These are phyloP conservation scores for Leptodontidium sp. DNA, from an alignment of 2,329 filamentous ascomycete species.

Conservation along the genomic window DNA sequence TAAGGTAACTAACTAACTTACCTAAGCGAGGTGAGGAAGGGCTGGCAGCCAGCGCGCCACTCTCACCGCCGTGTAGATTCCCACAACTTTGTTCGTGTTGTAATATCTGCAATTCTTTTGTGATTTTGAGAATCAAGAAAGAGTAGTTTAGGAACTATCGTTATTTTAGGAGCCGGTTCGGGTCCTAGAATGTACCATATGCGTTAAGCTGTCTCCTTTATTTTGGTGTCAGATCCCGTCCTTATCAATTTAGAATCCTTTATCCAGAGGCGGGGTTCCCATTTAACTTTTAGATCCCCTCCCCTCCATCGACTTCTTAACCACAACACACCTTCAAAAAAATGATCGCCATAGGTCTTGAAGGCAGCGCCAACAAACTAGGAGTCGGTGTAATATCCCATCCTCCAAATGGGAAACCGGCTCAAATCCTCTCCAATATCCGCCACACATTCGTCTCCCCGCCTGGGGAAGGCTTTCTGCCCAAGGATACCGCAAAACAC, in stretches of 20 bases:
- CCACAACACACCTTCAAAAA: constrained; percentile 23
- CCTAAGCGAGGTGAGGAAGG: constrained; percentile 1
- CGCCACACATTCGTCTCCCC: constrained; percentile 93
- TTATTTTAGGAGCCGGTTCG: too few species aligned
- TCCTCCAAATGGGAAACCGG: constrained; percentile 56
- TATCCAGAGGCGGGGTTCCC: too few species aligned
- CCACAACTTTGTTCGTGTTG: too few species aligned
- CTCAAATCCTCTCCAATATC: constrained; percentile 87
- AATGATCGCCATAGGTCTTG: constrained; percentile 77
- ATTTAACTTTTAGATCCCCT: neutral
- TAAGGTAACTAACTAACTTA: too few species aligned
- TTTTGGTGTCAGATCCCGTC: too few species aligned
- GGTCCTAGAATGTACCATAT: too few species aligned
- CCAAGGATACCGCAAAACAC: constrained; percentile 94
- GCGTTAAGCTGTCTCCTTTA: too few species aligned
- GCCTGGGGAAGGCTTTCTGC: constrained; percentile 92
- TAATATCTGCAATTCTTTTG: too few species aligned
- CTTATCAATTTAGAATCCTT: too few species aligned
- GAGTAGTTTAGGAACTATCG: too few species aligned
- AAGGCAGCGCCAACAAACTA: constrained; percentile 98
- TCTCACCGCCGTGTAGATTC: neutral
- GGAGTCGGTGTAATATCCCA: constrained; percentile 93
- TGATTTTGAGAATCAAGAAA: too few species aligned
- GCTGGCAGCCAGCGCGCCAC: neutral
- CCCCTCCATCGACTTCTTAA: neutral